Evolutionary conservation across 2,329 filamentous ascomycete species (phyloP).

Genomic region (Scedosporium minutisporum): DNA sequence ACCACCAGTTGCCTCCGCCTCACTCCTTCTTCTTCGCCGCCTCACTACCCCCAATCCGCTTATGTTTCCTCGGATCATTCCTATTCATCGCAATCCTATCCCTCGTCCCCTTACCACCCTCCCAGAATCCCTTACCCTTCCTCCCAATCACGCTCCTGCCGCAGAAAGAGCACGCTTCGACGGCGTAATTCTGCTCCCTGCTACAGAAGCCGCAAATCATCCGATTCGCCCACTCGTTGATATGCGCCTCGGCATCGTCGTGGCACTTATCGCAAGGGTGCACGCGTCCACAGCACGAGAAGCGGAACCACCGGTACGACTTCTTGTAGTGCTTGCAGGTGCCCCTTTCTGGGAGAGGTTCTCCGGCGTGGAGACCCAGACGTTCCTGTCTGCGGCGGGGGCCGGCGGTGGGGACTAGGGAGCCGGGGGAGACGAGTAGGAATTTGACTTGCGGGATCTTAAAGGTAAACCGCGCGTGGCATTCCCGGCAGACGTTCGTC

Average conservation of each 20-base stretch:
- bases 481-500: conserved; percentile 68
- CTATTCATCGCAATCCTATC: conserved; percentile 62
- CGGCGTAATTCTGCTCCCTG: conserved; percentile 68
- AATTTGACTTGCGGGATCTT: conserved; percentile 72
- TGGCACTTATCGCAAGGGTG: conserved; percentile 65
- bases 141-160: conserved; percentile 57
- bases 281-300: conserved; percentile 51
- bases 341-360: conserved; percentile 42
- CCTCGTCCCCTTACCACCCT: conserved; percentile 75
- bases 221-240: conserved; percentile 70
- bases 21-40: conserved; percentile 21
- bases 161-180: conserved; percentile 68
- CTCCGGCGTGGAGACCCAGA: conserved; percentile 47
- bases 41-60: conserved; percentile 41
- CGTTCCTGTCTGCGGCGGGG: conserved; percentile 38
- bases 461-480: conserved; percentile 72
- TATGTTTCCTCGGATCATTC: conserved; percentile 68
- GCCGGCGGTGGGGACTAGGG: conserved; percentile 30
- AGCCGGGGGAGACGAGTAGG: conserved; percentile 53
- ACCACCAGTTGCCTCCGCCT: neutral
- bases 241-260: conserved; percentile 59
- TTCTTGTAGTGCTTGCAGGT: conserved; percentile 49
- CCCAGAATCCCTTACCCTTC: conserved; percentile 68
- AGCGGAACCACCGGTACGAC: conserved; percentile 55
- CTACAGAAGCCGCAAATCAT: conserved; percentile 79